Evolutionary conservation across 768 basidiomycete species (phyloP).

Genomic region (Suillus ampliporus): DNA sequence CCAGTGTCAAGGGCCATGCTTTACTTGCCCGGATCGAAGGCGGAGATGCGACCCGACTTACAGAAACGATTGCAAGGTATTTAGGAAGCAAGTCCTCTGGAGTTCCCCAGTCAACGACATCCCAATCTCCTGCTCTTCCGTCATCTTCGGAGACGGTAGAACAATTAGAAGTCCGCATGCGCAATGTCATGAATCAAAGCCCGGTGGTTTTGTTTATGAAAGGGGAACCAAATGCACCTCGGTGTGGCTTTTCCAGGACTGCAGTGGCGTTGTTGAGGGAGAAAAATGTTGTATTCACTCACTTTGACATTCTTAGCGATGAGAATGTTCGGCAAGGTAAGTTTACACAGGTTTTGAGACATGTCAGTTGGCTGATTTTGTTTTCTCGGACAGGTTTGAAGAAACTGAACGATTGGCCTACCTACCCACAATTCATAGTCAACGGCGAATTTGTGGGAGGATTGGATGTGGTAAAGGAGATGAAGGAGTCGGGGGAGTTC

Average conservation of each 20-base stretch:
- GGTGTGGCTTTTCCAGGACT: conserved; percentile 86
- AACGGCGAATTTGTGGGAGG: conserved; percentile 96
- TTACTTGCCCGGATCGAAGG: conserved; percentile 81
- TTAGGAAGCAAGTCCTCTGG: conserved; percentile 38
- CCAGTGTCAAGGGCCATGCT: conserved; percentile 74
- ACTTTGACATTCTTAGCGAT: conserved; percentile 85
- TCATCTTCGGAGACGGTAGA: conserved; percentile 62
- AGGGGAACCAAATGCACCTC: conserved; percentile 74
- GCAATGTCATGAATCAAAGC: conserved; percentile 75
- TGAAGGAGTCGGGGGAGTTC: conserved; percentile 83
- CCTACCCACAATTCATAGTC: conserved; percentile 84
- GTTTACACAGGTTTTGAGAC: conserved; percentile 20
- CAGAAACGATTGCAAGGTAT: conserved; percentile 64
- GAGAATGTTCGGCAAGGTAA: conserved; percentile 82
- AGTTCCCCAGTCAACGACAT: conserved; percentile 17
- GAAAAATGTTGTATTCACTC: conserved; percentile 66
- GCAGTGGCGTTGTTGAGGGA: conserved; percentile 72
- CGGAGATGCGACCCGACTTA: conserved; percentile 74
- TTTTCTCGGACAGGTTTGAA: conserved; percentile 56
- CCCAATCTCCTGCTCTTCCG: conserved; percentile 18
- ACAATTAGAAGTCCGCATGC: conserved; percentile 69
- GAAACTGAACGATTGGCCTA: conserved; percentile 88
- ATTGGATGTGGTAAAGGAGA: conserved; percentile 89
- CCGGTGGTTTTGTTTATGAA: conserved; percentile 92
- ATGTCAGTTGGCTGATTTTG: background rate